phyloP scores from a whole-genome alignment of 495 filamentous ascomycete species.

The Penicillium herquei region DNA sequence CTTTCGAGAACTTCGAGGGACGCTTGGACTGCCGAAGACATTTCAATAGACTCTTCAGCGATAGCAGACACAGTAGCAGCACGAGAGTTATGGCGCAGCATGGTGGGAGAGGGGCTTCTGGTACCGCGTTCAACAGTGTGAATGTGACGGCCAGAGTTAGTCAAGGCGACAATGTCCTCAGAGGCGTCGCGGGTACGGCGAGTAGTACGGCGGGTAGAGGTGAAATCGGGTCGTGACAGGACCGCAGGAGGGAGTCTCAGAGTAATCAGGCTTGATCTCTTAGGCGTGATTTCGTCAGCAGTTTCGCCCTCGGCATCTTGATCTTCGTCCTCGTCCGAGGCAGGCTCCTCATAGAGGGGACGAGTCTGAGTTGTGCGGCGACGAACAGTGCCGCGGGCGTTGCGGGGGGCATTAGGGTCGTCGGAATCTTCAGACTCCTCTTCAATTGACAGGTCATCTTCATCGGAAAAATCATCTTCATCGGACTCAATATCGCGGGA shows the following conservation, averaged over 20 bases:
- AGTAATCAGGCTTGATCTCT: conserved; percentile 36
- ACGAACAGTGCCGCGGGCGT: conserved; percentile 67
- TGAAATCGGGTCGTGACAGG: conserved; percentile 25
- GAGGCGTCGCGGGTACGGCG: conserved; percentile 58
- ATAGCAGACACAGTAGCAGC: conserved; percentile 57
- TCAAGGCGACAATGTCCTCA: conserved; percentile 62
- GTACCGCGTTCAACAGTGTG: conserved; percentile 58
- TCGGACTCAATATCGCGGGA: conserved; percentile 67
- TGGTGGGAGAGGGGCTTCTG: conserved; percentile 61
- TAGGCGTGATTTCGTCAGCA: conserved; percentile 26
- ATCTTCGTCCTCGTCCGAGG: conserved; percentile 31
- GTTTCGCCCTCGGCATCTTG: conserved; percentile 38
- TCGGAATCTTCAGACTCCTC: conserved; percentile 65
- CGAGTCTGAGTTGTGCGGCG: conserved; percentile 57
- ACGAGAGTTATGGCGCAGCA: conserved; percentile 48
- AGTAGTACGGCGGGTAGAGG: conserved; percentile 50
- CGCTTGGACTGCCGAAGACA: conserved; percentile 31
- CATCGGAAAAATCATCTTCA: conserved; percentile 58
- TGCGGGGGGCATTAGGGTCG: conserved; percentile 60
- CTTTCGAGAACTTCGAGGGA: conserved; percentile 45
- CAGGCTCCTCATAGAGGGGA: conserved; percentile 38
- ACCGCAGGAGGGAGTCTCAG: conserved; percentile 41
- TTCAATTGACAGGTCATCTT: conserved; percentile 59
- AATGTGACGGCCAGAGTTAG: conserved; percentile 53
- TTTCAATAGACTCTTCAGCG: conserved; percentile 44